A percentile compares a stretch with the other conserved stretches of the same genome.
Conservation (phyloP, 2,329 filamentous ascomycete genomes). For the Cercospora sesami region DNA sequence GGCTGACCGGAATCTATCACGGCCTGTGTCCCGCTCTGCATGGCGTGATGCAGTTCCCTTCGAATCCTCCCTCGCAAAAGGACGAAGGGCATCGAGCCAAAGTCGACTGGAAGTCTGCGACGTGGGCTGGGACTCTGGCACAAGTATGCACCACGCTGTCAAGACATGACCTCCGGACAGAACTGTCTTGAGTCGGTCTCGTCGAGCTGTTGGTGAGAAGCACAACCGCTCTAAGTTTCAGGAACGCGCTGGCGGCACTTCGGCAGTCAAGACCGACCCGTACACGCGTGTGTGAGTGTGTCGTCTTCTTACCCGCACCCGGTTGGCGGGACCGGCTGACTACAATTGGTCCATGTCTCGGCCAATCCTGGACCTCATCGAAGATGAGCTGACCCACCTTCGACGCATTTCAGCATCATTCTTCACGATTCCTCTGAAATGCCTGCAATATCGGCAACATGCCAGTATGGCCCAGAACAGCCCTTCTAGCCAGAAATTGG, state of each 20-base stretch:
- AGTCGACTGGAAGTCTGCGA: not conserved
- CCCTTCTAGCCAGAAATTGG: not conserved
- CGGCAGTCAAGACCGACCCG: not conserved
- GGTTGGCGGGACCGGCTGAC: not conserved
- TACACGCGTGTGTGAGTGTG: not conserved
- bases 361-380: not conserved
- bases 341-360: not conserved
- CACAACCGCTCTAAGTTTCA: not conserved
- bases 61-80: not conserved
- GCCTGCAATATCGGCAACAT: not conserved
- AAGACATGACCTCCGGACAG: not conserved
- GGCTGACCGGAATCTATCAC: not conserved
- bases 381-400: not conserved
- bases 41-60: not conserved
- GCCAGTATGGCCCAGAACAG: not conserved
- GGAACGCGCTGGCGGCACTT: not conserved
- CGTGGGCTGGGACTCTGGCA: not conserved
- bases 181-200: not conserved
- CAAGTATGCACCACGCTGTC: not conserved
- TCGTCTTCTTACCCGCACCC: not conserved
- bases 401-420: not conserved
- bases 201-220: not conserved
- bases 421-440: not conserved
- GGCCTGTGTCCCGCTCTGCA: not conserved
- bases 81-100: not conserved